Percentiles rank a stretch among this genome's conserved stretches.
Evolutionary conservation across 1,284 basidiomycete genomes (phyloP).

Genomic region (Kwoniella shivajii): DNA sequence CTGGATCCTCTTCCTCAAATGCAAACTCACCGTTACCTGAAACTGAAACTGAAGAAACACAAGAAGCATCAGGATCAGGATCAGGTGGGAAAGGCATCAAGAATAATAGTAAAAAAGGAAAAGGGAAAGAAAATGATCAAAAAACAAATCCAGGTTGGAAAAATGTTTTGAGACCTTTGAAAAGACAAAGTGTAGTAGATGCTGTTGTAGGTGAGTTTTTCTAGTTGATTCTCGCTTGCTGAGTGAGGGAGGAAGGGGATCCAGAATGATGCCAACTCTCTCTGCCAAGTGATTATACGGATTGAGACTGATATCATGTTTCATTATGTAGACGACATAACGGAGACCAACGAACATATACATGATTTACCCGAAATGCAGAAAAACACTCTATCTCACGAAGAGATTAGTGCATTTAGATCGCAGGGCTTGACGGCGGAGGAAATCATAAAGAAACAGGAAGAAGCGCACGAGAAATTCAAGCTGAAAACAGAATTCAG

Average conservation of each 20-base stretch:
- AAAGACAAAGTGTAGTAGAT: conserved; percentile 37
- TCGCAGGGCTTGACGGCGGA: conserved; percentile 56
- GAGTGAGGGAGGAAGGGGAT: too few relatives aligned
- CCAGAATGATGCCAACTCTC: too few relatives aligned
- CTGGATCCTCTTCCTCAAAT: conserved; percentile 2
- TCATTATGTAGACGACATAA: conserved; percentile 43
- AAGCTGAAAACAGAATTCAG: conserved; percentile 92
- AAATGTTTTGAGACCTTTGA: conserved; percentile 42
- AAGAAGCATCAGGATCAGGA: neutral
- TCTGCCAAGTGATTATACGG: too few relatives aligned
- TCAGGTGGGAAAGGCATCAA: neutral
- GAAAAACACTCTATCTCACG: conserved; percentile 69
- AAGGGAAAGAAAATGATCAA: conserved; percentile 25
- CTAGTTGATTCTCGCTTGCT: neutral
- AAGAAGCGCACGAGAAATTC: conserved; percentile 86
- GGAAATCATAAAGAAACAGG: conserved; percentile 92
- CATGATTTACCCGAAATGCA: conserved; percentile 67
- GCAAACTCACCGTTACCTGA: neutral
- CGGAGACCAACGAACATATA: conserved; percentile 52
- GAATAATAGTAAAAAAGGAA: conserved; percentile 40
- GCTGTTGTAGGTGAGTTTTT: conserved; percentile 44
- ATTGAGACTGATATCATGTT: too few relatives aligned
- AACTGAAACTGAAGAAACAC: neutral
- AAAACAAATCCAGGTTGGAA: conserved; percentile 42
- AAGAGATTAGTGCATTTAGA: conserved; percentile 73